Base-by-base conservation (phyloP, 805 yeast species). In the Nakazawaea sp. region DNA sequence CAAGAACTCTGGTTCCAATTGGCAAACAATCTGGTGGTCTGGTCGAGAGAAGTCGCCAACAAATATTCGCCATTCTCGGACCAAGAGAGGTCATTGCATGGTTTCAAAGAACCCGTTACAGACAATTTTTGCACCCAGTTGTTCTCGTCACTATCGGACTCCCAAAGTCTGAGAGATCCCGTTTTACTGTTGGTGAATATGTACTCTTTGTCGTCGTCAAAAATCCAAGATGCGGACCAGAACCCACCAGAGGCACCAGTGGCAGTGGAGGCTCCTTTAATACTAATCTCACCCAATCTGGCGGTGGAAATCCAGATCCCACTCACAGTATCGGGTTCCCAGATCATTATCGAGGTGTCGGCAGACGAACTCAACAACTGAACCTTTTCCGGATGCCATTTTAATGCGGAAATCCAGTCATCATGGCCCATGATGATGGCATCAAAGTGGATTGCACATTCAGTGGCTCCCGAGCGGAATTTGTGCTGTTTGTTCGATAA, bases 371-470 rank as follows among this genome's bases (percentile, higher is more conserved):
- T 86, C 27, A 92, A 58, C 23, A 92, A 63, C 44, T 72, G 74
- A 24, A 75, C 51, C 36, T 72, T 68, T 5, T 62, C 54, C 3
- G 85, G 80, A 51, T 81, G 85, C 97, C 98, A 92, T 38, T 70
- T 64, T 32, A 92, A 64, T 8, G 86, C 77, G 2, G 90, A 76
- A 18, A 94, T 80, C 98, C 98, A 92, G 56, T 92, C 99, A 55
- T 92, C 99, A 58, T 92, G 98, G 6, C 98, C 99, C 82, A 92
- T 81, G 18, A 92, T 76, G 42, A 92, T 72, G 0, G 98, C 96
- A 51, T 94, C 99, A 52, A 89, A 87, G 45, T 75, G 76, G 35
- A 88, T 69, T 4, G 81, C 75, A 41, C 73, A 74, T 35, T 62
- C 55, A 2, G 67, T 52, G 0, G 46, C 50, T 3, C 48, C 53